These are phyloP conservation scores for Backusella australiensis DNA, from an alignment of 192 early-diverging fungal genomes.

Conservation along the genomic window DNA sequence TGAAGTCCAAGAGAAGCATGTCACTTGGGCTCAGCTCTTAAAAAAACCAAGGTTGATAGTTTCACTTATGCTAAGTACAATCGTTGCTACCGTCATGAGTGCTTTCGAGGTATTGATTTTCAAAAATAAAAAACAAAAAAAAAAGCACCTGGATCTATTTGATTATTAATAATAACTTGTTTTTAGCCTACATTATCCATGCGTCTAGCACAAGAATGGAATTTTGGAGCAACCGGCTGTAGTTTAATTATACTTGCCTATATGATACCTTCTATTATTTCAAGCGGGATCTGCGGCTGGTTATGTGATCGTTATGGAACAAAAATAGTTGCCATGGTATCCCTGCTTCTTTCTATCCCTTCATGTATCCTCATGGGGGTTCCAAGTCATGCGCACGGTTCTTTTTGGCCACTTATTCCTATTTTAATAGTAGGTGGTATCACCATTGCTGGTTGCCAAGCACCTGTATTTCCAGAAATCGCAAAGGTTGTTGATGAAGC, in stretches of 20 bases:
- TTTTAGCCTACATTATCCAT: slow-evolving; percentile 41
- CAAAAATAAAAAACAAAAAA: background rate
- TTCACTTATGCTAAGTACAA: slow-evolving; percentile 13
- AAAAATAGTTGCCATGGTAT: slow-evolving; percentile 35
- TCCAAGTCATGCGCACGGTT: slow-evolving; percentile 11
- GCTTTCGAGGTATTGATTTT: slow-evolving; percentile 24
- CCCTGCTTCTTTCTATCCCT: slow-evolving; percentile 20
- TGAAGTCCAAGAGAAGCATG: background rate
- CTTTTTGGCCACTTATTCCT: slow-evolving; percentile 29
- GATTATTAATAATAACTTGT: slow-evolving; percentile 9
- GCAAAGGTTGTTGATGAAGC: slow-evolving; percentile 36
- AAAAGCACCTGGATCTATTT: too few species aligned
- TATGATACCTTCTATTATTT: slow-evolving; percentile 36
- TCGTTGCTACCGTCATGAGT: slow-evolving; percentile 22
- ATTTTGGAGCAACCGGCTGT: slow-evolving; percentile 35
- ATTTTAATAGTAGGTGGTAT: slow-evolving; percentile 34
- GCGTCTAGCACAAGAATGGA: slow-evolving; percentile 34
- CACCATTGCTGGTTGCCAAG: slow-evolving; percentile 34
- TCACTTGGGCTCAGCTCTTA: slow-evolving; percentile 3
- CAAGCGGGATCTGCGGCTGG: slow-evolving; percentile 40
- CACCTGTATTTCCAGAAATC: slow-evolving; percentile 46
- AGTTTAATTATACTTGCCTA: slow-evolving; percentile 40
- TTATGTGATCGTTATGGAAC: slow-evolving; percentile 44
- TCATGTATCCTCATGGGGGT: slow-evolving; percentile 34
- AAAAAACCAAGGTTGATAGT: slow-evolving; percentile 12